These are phyloP conservation scores for Phytophthora europaea DNA, from an alignment of 352 stramenopile species.

Conservation along the genomic window DNA sequence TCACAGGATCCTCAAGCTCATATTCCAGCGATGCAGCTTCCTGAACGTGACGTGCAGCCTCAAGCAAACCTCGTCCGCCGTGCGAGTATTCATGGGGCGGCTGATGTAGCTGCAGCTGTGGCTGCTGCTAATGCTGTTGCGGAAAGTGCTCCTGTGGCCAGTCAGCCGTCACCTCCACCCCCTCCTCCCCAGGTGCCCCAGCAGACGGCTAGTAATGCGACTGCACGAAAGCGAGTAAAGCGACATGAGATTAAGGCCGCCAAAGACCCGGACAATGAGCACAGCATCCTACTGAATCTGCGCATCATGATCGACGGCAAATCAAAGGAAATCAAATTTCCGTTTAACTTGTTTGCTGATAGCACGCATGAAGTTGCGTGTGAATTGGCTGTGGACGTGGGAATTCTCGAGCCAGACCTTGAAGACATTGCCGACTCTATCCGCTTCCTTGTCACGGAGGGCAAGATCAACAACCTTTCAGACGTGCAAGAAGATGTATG, in stretches of 20 bases:
- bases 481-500: constrained; percentile 84
- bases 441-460: constrained; percentile 85
- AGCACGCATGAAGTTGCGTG: constrained; percentile 95
- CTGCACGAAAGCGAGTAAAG: constrained; percentile 64
- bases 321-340: constrained; percentile 97
- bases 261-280: constrained; percentile 84
- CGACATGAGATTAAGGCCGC: constrained; percentile 87
- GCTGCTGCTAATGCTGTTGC: constrained; percentile 19
- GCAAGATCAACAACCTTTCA: constrained; percentile 88
- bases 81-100: constrained; percentile 43
- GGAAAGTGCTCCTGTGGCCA: constrained; percentile 20
- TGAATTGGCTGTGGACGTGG: constrained; percentile 95
- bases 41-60: constrained; percentile 40
- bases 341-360: constrained; percentile 96
- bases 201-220: constrained; percentile 7
- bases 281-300: constrained; percentile 91
- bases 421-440: constrained; percentile 96
- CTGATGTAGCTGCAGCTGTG: constrained; percentile 21
- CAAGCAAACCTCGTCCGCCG: constrained; percentile 34
- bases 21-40: constrained; percentile 43
- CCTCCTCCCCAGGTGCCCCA: constrained; percentile 12
- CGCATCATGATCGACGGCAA: constrained; percentile 92
- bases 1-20: constrained; percentile 32
- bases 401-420: constrained; percentile 93
- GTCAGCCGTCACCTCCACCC: constrained; percentile 15